phyloP scores from a whole-genome alignment of 2,329 filamentous ascomycete genomes.

The Botrytis pseudocinerea region DNA sequence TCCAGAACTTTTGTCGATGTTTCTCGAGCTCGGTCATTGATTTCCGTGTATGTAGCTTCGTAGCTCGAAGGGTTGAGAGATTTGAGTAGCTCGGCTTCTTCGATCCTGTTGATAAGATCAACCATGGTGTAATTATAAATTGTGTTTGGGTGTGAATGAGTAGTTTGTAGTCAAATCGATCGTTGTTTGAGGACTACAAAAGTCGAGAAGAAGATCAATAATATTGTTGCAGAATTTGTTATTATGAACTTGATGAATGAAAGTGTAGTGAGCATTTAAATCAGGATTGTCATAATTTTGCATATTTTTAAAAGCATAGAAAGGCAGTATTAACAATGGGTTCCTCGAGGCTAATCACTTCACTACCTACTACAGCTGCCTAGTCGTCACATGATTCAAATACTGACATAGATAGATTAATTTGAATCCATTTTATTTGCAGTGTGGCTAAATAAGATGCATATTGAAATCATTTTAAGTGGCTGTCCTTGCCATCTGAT shows the following conservation, averaged over 20 bases:
- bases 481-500: background rate
- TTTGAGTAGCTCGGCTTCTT: background rate
- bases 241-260: background rate
- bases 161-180: background rate
- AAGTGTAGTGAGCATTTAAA: background rate
- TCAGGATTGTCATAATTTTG: background rate
- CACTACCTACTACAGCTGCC: background rate
- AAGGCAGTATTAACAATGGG: background rate
- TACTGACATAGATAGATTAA: background rate
- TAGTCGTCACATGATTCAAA: background rate
- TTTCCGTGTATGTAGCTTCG: background rate
- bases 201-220: background rate
- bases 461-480: background rate
- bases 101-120: background rate
- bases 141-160: background rate
- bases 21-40: background rate
- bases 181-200: background rate
- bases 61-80: background rate
- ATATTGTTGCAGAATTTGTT: background rate
- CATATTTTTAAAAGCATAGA: background rate
- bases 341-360: background rate
- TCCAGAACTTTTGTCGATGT: background rate
- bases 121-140: background rate
- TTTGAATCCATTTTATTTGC: background rate
- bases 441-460: background rate